Percentiles rank a stretch among this genome's conserved stretches.
phyloP scores from a whole-genome alignment of 805 yeast genomes.

The Vanderwaltozyma yarrowii region DNA sequence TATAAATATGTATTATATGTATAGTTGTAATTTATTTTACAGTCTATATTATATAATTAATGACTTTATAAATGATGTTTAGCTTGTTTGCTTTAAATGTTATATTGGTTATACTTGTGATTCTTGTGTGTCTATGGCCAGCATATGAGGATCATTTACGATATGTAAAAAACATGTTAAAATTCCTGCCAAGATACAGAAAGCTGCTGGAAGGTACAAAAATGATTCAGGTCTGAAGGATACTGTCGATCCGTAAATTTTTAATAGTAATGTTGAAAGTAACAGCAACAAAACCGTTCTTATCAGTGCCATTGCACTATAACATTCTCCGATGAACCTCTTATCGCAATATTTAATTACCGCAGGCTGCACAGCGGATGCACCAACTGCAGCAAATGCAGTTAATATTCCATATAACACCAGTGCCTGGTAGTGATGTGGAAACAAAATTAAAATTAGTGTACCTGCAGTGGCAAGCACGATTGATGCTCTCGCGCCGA shows the following conservation, averaged over 20 bases:
- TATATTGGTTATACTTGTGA: too few relatives aligned
- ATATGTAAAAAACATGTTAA: neutral
- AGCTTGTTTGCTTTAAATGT: too few relatives aligned
- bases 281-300: slow-evolving; percentile 40
- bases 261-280: slow-evolving; percentile 40
- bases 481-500: slow-evolving; percentile 27
- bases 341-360: slow-evolving; percentile 52
- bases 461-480: slow-evolving; percentile 32
- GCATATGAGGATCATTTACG: too few relatives aligned
- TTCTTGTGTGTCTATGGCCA: too few relatives aligned
- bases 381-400: slow-evolving; percentile 39
- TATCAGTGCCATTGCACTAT: slow-evolving; percentile 56
- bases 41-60: too few relatives aligned
- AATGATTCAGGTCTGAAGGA: slow-evolving; percentile 30
- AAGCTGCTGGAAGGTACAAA: slow-evolving; percentile 21
- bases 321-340: slow-evolving; percentile 54
- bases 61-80: too few relatives aligned
- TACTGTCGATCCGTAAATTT: slow-evolving; percentile 39
- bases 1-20: too few relatives aligned
- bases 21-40: too few relatives aligned
- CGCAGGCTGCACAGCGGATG: slow-evolving; percentile 51
- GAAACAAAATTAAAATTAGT: slow-evolving; percentile 25
- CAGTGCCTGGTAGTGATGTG: slow-evolving; percentile 11
- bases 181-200: slow-evolving; percentile 7
- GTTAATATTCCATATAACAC: slow-evolving; percentile 30